A percentile compares a stretch with the other conserved stretches of the same genome.
Conservation (phyloP, 108 stramenopile genomes). For the Conticribra guillardii region DNA sequence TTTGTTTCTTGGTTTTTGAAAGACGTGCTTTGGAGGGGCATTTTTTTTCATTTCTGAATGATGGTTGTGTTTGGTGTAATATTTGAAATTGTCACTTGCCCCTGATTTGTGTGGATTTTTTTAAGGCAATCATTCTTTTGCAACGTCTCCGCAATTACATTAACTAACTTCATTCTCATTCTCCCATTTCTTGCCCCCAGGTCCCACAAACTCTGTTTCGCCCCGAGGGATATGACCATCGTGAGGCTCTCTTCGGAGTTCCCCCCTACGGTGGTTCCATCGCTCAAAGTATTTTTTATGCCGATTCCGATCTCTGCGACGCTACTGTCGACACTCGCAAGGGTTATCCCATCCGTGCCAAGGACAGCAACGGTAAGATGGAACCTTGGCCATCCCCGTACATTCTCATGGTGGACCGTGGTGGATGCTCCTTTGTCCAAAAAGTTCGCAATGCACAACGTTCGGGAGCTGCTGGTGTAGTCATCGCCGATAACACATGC, state of each 20-base stretch:
- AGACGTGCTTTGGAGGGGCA: too few relatives aligned
- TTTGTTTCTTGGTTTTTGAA: too few relatives aligned
- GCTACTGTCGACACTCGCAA: slow-evolving; percentile 54
- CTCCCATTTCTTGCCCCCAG: slow-evolving; percentile 15
- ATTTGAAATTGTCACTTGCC: too few relatives aligned
- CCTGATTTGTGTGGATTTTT: too few relatives aligned
- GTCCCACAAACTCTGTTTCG: slow-evolving; percentile 61
- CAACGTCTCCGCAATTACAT: background rate
- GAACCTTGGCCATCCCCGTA: slow-evolving; percentile 77
- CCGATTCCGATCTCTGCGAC: slow-evolving; percentile 76
- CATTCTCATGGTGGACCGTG: slow-evolving; percentile 93
- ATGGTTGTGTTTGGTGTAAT: too few relatives aligned
- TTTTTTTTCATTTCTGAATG: too few relatives aligned
- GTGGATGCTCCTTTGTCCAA: slow-evolving; percentile 90
- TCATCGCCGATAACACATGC: slow-evolving; percentile 94
- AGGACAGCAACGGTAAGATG: slow-evolving; percentile 60
- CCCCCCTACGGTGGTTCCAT: slow-evolving; percentile 92
- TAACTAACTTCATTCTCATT: background rate
- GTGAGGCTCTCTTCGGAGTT: slow-evolving; percentile 92
- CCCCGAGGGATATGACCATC: slow-evolving; percentile 86
- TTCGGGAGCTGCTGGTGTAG: slow-evolving; percentile 85
- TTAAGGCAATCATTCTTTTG: background rate
- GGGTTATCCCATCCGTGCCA: slow-evolving; percentile 68
- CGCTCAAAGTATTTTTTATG: slow-evolving; percentile 84
- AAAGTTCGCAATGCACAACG: slow-evolving; percentile 95